A percentile compares a stretch with the other conserved stretches of the same genome.
These are phyloP conservation scores for Fusarium sp. DNA, from an alignment of 2,329 filamentous ascomycete species.

Conservation along the genomic window DNA sequence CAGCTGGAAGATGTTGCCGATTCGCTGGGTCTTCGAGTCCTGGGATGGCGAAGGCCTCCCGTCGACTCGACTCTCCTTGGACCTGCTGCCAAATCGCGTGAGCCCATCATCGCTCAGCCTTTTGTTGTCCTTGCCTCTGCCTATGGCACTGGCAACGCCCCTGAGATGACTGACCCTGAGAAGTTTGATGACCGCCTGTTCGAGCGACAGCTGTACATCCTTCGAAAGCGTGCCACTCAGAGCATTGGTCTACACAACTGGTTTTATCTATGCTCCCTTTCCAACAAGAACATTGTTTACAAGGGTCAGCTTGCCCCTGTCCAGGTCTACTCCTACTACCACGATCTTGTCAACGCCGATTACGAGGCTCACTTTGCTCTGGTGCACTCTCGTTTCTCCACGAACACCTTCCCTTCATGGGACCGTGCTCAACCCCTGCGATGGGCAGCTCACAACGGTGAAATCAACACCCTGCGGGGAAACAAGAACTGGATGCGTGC, in stretches of 20 bases:
- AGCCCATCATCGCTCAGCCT: conserved; percentile 94
- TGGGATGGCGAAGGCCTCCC: conserved; percentile 97
- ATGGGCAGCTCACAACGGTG: conserved; percentile 98
- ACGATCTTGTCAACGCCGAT: conserved; percentile 95
- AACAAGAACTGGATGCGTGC: conserved; percentile 99
- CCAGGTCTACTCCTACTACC: conserved; percentile 98
- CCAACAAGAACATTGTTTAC: conserved; percentile 99
- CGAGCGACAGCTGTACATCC: conserved; percentile 92
- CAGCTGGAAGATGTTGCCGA: conserved; percentile 96
- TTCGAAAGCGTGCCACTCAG: conserved; percentile 95
- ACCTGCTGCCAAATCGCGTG: conserved; percentile 90
- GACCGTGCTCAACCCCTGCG: conserved; percentile 95
- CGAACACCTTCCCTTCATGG: conserved; percentile 98
- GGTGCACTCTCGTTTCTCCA: conserved; percentile 97
- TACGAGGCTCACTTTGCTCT: conserved; percentile 98
- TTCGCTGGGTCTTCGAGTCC: conserved; percentile 85
- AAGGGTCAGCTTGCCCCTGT: conserved; percentile 95
- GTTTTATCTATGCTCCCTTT: conserved; percentile 98
- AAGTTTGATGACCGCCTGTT: conserved; percentile 88
- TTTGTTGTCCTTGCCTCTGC: conserved; percentile 90
- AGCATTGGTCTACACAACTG: conserved; percentile 96
- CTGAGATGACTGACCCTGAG: conserved; percentile 81
- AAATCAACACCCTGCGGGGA: conserved; percentile 96
- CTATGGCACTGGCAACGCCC: conserved; percentile 85
- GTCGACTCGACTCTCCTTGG: conserved; percentile 93